phyloP scores from a whole-genome alignment of 345 rosid species.

The Rhizophora apiculata region DNA sequence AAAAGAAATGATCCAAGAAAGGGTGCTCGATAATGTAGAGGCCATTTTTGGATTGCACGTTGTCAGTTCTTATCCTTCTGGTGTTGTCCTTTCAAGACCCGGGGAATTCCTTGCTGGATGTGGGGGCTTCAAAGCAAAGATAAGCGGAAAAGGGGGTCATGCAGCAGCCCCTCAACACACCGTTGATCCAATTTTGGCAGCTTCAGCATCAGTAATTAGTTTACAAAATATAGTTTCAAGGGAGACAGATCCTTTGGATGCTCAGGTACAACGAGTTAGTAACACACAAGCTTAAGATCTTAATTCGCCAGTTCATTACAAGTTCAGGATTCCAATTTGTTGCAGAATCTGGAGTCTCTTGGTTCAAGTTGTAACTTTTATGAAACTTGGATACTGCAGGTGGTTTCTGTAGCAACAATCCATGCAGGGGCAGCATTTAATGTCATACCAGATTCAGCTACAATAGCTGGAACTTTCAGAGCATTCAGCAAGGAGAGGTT shows the following conservation, averaged over 20 bases:
- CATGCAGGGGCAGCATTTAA: slow-evolving; percentile 50
- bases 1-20: slow-evolving; percentile 47
- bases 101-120: slow-evolving; percentile 63
- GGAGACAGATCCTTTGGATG: slow-evolving; percentile 61
- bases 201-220: slow-evolving; percentile 53
- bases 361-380: background rate
- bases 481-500: slow-evolving; percentile 54
- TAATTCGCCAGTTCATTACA: background rate
- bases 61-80: slow-evolving; percentile 33
- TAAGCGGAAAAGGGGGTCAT: slow-evolving; percentile 56
- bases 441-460: slow-evolving; percentile 50
- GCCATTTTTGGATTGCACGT: slow-evolving; percentile 58
- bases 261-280: slow-evolving; percentile 37
- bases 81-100: slow-evolving; percentile 49
- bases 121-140: slow-evolving; percentile 55
- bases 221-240: slow-evolving; percentile 59
- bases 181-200: slow-evolving; percentile 61
- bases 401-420: slow-evolving; percentile 52
- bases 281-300: background rate
- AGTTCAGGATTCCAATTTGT: no score
- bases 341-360: background rate
- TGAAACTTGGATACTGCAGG: slow-evolving; percentile 34
- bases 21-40: slow-evolving; percentile 48
- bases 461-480: slow-evolving; percentile 54
- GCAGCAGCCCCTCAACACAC: slow-evolving; percentile 50